Evolutionary conservation across 169 alveolate genomes (phyloP), one percentile per base, ranked within the genome.

Genomic region (Neospora caninum): DNA sequence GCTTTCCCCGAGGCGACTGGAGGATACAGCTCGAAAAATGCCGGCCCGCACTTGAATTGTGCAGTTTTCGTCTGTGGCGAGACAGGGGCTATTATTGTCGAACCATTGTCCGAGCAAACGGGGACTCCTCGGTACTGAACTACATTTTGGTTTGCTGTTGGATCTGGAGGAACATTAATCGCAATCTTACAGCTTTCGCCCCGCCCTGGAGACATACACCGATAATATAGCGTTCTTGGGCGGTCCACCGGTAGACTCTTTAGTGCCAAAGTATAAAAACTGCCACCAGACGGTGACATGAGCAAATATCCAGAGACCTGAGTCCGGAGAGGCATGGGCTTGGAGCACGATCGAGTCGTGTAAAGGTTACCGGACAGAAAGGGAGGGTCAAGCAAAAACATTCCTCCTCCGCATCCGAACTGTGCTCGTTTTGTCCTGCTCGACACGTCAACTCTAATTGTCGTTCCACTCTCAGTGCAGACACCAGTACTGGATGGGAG

Each of bases 341-440:
- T 78, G 49, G 45, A 29, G 45, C 86, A 78, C 86, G 86, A 78
- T 78, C 86, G 86, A 38, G 86, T n/a, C 45, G 45, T 38, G 86
- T 78, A 78, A 10, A n/a, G 4, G 1, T 18, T 38, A 16, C 42
- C 86, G 27, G 86, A 20, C 42, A 78, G 1, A 16, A 78, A 22
- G 43, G 86, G 86, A n/a, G 86, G 86, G n/a, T 78, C 86, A 43
- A 78, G 86, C 86, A 29, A n/a, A n/a, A 78, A 78, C 86, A 78
- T 78, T 78, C 86, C 86, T 38, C 86, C 86, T 38, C 86, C 86
- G 86, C 86, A 78, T 38, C 42, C 42, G 27, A 78, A 78, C 45
- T 78, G 86, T 13, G 45, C 86, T n/a, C 22, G 27, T n/a, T 38
- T 38, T 36, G 39, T 38, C 27, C 20, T 18, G 7, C 27, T n/a